These are phyloP conservation scores for Crotalaria pallida DNA, from an alignment of 306 rosid species.

Conservation along the genomic window DNA sequence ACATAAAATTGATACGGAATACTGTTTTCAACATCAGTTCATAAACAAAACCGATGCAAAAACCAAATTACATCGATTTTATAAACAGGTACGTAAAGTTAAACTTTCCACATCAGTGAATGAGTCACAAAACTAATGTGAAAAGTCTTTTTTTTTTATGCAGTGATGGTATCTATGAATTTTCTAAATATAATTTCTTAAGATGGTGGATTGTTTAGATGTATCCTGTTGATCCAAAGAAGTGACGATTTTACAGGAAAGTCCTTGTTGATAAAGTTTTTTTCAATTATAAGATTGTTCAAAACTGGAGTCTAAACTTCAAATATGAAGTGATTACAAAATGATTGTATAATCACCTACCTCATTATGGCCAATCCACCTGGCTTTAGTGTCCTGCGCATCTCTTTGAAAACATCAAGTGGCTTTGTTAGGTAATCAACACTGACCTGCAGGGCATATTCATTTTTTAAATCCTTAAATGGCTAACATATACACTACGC, in stretches of 20 bases:
- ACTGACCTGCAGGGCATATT: constrained; percentile 56
- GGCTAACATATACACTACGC: background rate
- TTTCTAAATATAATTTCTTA: background rate
- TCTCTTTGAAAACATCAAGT: constrained; percentile 67
- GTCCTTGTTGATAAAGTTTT: background rate
- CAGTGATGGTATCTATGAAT: background rate
- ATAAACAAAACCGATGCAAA: too few relatives aligned
- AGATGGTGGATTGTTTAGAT: background rate
- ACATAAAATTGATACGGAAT: too few relatives aligned
- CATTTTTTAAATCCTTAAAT: background rate
- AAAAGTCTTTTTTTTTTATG: too few relatives aligned
- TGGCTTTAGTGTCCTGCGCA: constrained; percentile 64
- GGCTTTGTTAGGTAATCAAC: constrained; percentile 78
- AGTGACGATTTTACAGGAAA: background rate
- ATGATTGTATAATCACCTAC: constrained; percentile 47
- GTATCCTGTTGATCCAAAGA: background rate
- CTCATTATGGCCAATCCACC: constrained; percentile 78
- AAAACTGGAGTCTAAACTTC: background rate
- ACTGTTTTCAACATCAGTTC: too few relatives aligned
- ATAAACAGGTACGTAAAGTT: too few relatives aligned
- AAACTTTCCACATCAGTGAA: too few relatives aligned
- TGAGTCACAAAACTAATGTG: too few relatives aligned
- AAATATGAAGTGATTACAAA: constrained; percentile 4
- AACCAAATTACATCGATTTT: too few relatives aligned
- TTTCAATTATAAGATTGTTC: background rate